These are phyloP conservation scores for Exophiala sideris DNA, from an alignment of 2,329 filamentous ascomycete species.

Conservation along the genomic window DNA sequence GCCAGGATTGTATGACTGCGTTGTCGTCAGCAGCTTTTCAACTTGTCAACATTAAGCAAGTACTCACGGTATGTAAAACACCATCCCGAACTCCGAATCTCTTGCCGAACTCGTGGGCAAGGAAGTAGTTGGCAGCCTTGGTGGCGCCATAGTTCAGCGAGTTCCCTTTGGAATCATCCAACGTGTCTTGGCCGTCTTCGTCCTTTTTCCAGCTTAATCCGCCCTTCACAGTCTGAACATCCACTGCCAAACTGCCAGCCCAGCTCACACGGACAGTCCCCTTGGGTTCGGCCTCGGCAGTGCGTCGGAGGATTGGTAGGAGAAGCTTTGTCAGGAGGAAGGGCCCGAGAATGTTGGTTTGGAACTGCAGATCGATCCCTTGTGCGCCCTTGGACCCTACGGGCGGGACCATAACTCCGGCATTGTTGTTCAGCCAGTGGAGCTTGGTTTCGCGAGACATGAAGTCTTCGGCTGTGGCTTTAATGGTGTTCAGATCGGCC, in stretches of 20 bases:
- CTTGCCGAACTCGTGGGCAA: slow-evolving; percentile 20
- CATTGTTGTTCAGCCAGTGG: slow-evolving; percentile 33
- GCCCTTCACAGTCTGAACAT: slow-evolving; percentile 3
- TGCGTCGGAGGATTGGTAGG: slow-evolving; percentile 33
- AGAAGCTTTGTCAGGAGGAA: slow-evolving; percentile 41
- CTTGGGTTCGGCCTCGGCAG: slow-evolving; percentile 24
- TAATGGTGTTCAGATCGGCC: slow-evolving; percentile 28
- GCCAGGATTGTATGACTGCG: slow-evolving; percentile 38
- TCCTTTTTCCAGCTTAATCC: slow-evolving; percentile 16
- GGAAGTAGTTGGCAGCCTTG: slow-evolving; percentile 19
- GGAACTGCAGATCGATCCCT: slow-evolving; percentile 38
- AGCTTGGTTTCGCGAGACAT: slow-evolving; percentile 32
- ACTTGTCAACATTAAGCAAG: not conserved
- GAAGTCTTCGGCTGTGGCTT: slow-evolving; percentile 25
- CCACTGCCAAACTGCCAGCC: slow-evolving; percentile 21
- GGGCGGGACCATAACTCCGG: slow-evolving; percentile 39
- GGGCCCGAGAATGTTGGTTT: slow-evolving; percentile 38
- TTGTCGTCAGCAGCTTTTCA: not conserved
- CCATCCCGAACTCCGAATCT: slow-evolving; percentile 12
- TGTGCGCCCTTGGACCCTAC: slow-evolving; percentile 33
- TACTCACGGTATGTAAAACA: slow-evolving; percentile 23
- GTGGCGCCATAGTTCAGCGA: slow-evolving; percentile 7
- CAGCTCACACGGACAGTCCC: slow-evolving; percentile 35
- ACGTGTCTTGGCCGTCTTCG: slow-evolving; percentile 2
- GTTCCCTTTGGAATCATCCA: slow-evolving; percentile 9